Conservation (phyloP, 1,284 basidiomycete genomes). For the Rhodotorula sp. region DNA sequence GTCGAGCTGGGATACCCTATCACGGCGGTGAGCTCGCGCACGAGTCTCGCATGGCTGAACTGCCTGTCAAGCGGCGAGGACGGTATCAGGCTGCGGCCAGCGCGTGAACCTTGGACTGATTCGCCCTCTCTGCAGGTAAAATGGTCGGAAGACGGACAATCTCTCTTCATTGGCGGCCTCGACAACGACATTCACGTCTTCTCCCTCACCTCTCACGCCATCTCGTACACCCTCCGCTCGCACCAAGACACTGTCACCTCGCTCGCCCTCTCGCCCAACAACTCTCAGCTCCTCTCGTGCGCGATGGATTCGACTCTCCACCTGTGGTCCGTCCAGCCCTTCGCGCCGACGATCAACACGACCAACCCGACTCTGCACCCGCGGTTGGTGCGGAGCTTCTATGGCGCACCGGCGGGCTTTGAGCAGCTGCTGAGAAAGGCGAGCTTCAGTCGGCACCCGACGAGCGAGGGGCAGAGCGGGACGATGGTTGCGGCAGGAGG, state of each 20-base stretch:
- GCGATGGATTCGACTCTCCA: constrained; percentile 81
- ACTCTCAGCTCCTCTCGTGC: constrained; percentile 78
- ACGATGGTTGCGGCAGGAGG: constrained; percentile 53
- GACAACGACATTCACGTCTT: constrained; percentile 94
- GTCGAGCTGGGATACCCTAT: constrained; percentile 83
- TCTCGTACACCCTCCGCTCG: constrained; percentile 56
- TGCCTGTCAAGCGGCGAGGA: too few species aligned
- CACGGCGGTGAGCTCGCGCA: constrained; percentile 59
- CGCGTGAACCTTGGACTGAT: not conserved
- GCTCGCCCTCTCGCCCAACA: constrained; percentile 80
- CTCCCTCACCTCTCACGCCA: constrained; percentile 75
- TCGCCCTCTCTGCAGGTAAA: constrained; percentile 54
- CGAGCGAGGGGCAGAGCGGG: constrained; percentile 41
- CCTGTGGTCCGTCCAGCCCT: constrained; percentile 86
- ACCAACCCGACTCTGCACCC: constrained; percentile 46
- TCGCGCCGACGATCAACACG: constrained; percentile 68
- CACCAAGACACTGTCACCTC: constrained; percentile 83
- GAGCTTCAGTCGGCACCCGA: constrained; percentile 59
- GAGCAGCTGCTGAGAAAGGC: constrained; percentile 76
- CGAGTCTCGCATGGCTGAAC: too few species aligned
- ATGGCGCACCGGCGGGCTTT: constrained; percentile 83
- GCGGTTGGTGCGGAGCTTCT: constrained; percentile 72
- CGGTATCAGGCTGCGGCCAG: too few species aligned
- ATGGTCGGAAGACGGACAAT: constrained; percentile 84
- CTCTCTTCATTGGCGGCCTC: constrained; percentile 80